A percentile compares a stretch with the other conserved stretches of the same genome.
These are phyloP conservation scores for Pachyrhizus erosus DNA, from an alignment of 306 rosid genomes.

Conservation along the genomic window DNA sequence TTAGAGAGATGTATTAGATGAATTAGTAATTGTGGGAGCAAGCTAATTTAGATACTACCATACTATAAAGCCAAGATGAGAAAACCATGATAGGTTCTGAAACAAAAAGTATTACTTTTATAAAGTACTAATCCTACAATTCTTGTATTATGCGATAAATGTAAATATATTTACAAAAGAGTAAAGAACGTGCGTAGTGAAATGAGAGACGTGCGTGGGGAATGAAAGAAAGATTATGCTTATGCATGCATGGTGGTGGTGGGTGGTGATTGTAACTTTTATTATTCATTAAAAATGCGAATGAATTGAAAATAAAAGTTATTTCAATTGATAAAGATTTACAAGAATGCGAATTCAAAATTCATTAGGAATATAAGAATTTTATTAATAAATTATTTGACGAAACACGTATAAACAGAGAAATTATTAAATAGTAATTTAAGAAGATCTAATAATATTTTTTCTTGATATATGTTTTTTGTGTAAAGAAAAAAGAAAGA, in stretches of 20 bases:
- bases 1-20: not conserved
- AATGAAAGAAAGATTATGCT: not conserved
- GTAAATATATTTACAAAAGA: not conserved
- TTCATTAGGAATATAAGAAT: no score
- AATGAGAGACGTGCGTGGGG: not conserved
- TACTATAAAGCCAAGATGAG: not conserved
- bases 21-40: no score
- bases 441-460: no score
- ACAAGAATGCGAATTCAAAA: no score
- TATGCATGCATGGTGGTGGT: not conserved
- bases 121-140: no score
- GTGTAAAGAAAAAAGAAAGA: no score
- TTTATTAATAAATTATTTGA: no score
- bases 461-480: no score
- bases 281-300: not conserved
- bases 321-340: no score
- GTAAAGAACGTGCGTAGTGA: not conserved
- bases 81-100: not conserved
- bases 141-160: not conserved
- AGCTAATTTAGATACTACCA: no score
- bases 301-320: not conserved
- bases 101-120: not conserved
- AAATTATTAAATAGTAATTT: no score
- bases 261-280: conserved; percentile 4
- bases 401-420: no score